Evolutionary conservation across 768 basidiomycete genomes (phyloP).

Genomic region (Leccinum longicurvipes): DNA sequence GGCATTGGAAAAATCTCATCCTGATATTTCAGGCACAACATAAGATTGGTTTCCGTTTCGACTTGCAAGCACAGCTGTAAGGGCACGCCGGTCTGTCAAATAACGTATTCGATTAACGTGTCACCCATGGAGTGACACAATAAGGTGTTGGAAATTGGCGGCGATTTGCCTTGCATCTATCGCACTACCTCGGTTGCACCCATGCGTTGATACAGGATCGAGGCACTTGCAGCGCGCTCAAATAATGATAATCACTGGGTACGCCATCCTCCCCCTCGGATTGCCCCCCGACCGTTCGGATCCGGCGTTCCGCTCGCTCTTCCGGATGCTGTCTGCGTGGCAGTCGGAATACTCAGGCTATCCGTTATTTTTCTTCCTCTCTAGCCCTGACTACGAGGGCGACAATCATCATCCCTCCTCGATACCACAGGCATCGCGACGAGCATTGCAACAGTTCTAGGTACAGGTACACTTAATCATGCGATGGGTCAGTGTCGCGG

Average conservation of each 20-base stretch:
- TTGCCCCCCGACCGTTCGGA: conserved; percentile 30
- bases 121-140: neutral
- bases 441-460: conserved; percentile 13
- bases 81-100: neutral
- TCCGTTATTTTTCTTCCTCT: conserved; percentile 39
- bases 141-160: neutral
- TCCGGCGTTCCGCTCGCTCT: conserved; percentile 25
- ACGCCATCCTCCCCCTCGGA: conserved; percentile 36
- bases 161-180: neutral
- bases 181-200: neutral
- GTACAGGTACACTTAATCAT: conserved; percentile 37
- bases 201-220: neutral
- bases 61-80: no score
- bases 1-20: neutral
- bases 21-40: neutral
- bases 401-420: no score
- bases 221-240: neutral
- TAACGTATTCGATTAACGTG: conserved; percentile 3
- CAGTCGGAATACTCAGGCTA: conserved; percentile 43
- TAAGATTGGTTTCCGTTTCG: neutral
- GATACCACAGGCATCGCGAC: no score
- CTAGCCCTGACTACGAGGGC: no score
- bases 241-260: conserved; percentile 44
- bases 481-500: conserved; percentile 41
- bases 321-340: conserved; percentile 29